phyloP scores from a whole-genome alignment of 805 yeast genomes.

The Sporopachydermia lactativora region DNA sequence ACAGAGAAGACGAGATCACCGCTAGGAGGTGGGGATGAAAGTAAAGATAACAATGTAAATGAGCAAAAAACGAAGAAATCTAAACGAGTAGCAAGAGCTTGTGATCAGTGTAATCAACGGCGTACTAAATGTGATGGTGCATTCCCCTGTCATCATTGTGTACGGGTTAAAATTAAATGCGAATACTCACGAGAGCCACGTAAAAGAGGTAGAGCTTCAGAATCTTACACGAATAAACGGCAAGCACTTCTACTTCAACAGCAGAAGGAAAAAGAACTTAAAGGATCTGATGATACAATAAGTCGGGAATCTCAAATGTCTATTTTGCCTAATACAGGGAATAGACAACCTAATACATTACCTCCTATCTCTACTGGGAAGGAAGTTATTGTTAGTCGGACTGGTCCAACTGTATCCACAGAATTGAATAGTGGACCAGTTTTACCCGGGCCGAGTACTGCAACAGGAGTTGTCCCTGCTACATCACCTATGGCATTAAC shows the following conservation, averaged over 20 bases:
- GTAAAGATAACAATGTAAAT: no score
- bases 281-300: background rate
- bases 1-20: no score
- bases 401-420: no score
- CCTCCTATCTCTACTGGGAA: background rate
- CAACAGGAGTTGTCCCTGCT: background rate
- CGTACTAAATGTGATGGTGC: slow-evolving; percentile 36
- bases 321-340: background rate
- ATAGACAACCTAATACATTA: no score
- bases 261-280: background rate
- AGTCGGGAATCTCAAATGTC: no score
- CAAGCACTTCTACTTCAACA: background rate
- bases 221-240: slow-evolving; percentile 7
- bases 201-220: slow-evolving; percentile 31
- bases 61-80: background rate
- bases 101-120: slow-evolving; percentile 32
- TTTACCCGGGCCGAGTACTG: background rate
- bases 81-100: slow-evolving; percentile 21
- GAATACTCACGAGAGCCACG: slow-evolving; percentile 29
- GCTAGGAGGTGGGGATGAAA: no score
- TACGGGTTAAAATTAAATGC: slow-evolving; percentile 19
- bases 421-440: no score
- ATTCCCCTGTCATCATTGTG: slow-evolving; percentile 30
- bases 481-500: background rate
- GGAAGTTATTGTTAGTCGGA: no score